Percentiles rank a stretch among this genome's conserved stretches.
Evolutionary conservation across 352 stramenopile genomes (phyloP).

Genomic region (Phytophthora kernoviae): DNA sequence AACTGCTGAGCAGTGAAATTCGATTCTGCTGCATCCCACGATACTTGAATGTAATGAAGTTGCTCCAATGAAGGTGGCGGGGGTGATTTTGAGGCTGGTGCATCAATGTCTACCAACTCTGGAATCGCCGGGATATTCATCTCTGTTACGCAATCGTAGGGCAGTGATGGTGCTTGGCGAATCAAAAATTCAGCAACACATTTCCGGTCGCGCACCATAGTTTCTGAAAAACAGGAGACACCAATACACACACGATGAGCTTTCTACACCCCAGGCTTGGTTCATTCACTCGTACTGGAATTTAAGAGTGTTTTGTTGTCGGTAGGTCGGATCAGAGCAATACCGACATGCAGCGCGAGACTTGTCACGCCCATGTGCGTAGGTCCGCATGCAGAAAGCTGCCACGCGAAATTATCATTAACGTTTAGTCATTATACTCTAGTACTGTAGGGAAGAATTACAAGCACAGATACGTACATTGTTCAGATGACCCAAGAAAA

Average conservation of each 20-base stretch:
- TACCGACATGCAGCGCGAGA: constrained; percentile 45
- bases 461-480: constrained; percentile 50
- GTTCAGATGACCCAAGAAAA: constrained; percentile 55
- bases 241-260: background rate
- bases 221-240: constrained; percentile 14
- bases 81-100: background rate
- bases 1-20: constrained; percentile 30
- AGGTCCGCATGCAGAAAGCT: constrained; percentile 46
- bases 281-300: constrained; percentile 36
- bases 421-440: no score
- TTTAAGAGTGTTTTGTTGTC: constrained; percentile 29
- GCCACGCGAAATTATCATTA: background rate
- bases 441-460: no score
- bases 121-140: constrained; percentile 38
- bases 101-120: constrained; percentile 14
- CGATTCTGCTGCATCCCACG: constrained; percentile 31
- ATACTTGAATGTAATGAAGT: constrained; percentile 44
- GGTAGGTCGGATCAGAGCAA: constrained; percentile 45
- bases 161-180: constrained; percentile 42
- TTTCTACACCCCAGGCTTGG: no score
- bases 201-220: constrained; percentile 37
- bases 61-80: constrained; percentile 2
- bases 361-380: constrained; percentile 48
- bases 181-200: constrained; percentile 56
- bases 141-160: constrained; percentile 51